These are phyloP conservation scores for Ceratobasidium sp. DNA, from an alignment of 1,284 basidiomycete genomes.

Conservation along the genomic window DNA sequence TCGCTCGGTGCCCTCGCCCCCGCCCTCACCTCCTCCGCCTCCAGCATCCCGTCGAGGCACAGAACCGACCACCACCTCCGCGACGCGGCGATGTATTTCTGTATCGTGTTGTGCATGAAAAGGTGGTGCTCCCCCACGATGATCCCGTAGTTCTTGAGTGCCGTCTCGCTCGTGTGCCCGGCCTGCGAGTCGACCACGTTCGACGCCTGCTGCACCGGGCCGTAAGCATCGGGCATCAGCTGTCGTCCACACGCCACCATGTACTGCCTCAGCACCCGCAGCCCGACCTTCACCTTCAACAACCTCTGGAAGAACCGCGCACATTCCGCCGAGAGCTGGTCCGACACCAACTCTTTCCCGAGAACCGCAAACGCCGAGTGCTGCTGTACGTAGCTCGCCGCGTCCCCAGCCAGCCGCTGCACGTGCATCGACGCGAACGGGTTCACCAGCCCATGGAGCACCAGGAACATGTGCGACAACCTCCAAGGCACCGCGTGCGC, in stretches of 20 bases:
- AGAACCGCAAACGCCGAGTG: background rate
- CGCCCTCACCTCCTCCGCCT: no score
- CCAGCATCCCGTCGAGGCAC: no score
- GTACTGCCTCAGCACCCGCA: background rate
- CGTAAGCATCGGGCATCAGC: background rate
- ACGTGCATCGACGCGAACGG: background rate
- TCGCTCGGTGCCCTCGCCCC: no score
- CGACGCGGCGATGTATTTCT: no score
- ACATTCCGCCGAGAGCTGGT: background rate
- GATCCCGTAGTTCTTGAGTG: background rate
- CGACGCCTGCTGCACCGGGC: background rate
- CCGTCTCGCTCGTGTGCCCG: background rate
- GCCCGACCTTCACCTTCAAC: background rate
- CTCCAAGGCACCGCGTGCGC: constrained; percentile 8
- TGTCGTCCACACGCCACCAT: background rate
- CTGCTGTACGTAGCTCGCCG: background rate
- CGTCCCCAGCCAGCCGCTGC: background rate
- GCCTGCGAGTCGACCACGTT: constrained; percentile 6
- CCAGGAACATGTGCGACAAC: background rate
- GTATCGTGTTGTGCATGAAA: no score
- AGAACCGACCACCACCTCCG: no score
- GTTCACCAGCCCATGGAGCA: background rate
- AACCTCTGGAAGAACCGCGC: background rate
- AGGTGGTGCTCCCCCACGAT: no score
- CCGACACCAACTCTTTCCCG: background rate